These are phyloP conservation scores for Wickerhamomyces tratensis DNA, from an alignment of 805 yeast genomes.

Conservation along the genomic window DNA sequence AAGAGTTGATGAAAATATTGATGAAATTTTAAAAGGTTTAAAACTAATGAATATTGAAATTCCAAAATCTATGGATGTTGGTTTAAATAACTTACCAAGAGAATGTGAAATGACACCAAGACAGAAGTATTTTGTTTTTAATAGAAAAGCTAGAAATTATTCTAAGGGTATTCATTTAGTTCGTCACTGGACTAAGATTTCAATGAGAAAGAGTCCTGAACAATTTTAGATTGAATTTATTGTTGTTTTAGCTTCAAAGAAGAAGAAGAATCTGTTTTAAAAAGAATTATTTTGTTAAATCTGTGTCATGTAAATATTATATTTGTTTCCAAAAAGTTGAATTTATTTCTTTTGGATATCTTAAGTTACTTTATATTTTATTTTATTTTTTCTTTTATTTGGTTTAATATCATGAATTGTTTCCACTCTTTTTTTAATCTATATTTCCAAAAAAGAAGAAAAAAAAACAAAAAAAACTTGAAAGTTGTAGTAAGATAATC, in stretches of 20 bases:
- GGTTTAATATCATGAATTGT: no score
- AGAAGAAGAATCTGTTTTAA: no score
- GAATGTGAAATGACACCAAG: slow-evolving; percentile 70
- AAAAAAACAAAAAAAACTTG: no score
- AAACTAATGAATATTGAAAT: slow-evolving; percentile 20
- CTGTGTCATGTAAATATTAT: slow-evolving; percentile 4
- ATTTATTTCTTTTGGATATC: no score
- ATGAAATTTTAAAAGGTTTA: slow-evolving; percentile 45
- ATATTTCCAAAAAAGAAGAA: no score
- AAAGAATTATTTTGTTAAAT: no score
- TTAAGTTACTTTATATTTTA: no score
- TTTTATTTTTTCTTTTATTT: no score
- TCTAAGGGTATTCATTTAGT: slow-evolving; percentile 82
- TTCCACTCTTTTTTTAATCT: no score
- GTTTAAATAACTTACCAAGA: slow-evolving; percentile 50
- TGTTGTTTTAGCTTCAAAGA: no score
- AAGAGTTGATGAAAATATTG: slow-evolving; percentile 72
- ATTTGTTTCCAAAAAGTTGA: neutral
- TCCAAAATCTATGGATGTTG: slow-evolving; percentile 24
- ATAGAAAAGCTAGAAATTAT: slow-evolving; percentile 63
- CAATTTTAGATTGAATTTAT: no score
- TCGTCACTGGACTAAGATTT: slow-evolving; percentile 86
- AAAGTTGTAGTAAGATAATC: no score
- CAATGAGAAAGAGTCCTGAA: slow-evolving; percentile 70
- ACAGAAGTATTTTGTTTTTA: slow-evolving; percentile 85